A percentile compares a stretch with the other conserved stretches of the same genome.
Conservation (phyloP, 148 eudicot species). For the Camellia japonica region DNA sequence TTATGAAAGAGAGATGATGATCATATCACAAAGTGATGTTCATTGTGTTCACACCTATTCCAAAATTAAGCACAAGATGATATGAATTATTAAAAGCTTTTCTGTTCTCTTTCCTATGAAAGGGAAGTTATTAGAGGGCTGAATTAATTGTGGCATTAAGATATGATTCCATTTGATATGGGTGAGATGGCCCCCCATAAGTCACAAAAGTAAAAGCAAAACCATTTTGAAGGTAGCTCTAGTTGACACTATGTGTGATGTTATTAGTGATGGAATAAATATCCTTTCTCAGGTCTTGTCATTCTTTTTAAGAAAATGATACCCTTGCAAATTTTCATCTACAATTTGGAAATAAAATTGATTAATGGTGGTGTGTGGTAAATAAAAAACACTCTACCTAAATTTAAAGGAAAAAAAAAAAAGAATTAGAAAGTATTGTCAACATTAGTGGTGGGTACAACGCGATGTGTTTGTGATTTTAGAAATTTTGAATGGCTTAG, state of each 20-base stretch:
- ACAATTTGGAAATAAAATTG: neutral
- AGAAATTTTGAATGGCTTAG: too few species aligned
- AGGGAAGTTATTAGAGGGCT: conserved; percentile 2
- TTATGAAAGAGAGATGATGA: neutral
- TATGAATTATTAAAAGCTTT: conserved; percentile 7
- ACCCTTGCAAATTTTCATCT: neutral
- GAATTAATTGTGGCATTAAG: conserved; percentile 7
- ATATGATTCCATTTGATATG: conserved; percentile 13
- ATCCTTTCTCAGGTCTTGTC: neutral
- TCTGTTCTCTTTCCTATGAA: neutral
- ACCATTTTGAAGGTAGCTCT: neutral
- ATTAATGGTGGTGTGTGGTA: neutral
- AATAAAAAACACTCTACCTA: neutral
- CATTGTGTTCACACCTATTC: neutral
- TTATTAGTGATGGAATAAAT: neutral
- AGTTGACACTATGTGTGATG: neutral
- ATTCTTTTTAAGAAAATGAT: neutral
- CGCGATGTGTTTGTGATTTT: too few species aligned
- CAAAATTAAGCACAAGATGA: conserved; percentile 15
- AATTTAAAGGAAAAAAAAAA: neutral
- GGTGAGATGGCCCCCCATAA: conserved; percentile 9
- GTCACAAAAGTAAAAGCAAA: neutral
- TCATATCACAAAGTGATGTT: neutral
- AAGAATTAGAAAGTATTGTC: neutral
- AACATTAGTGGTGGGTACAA: too few species aligned